These are phyloP conservation scores for Beauveria rudraprayagi DNA, from an alignment of 2,329 filamentous ascomycete genomes.

Conservation along the genomic window DNA sequence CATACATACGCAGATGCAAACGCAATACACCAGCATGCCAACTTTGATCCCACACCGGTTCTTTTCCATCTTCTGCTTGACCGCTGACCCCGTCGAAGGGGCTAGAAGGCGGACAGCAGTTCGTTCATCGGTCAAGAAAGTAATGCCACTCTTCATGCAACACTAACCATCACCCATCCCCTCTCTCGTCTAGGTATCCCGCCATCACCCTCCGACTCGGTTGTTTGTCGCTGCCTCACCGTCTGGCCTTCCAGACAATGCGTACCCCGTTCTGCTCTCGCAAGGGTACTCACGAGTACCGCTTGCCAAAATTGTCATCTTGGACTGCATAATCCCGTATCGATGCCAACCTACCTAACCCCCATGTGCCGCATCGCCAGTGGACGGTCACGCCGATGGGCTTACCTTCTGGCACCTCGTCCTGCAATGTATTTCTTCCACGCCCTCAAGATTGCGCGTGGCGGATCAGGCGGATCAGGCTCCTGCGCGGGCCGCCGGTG, in stretches of 20 bases:
- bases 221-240: background rate
- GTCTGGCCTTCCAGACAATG: background rate
- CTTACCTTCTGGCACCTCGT: background rate
- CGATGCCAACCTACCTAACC: background rate
- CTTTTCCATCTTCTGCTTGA: conserved; percentile 4
- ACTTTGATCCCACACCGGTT: conserved; percentile 8
- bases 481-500: conserved; percentile 7
- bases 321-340: background rate
- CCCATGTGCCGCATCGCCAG: background rate
- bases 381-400: background rate
- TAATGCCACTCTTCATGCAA: conserved; percentile 5
- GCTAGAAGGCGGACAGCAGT: conserved; percentile 1
- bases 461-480: conserved; percentile 11
- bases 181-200: background rate
- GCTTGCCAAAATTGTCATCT: background rate
- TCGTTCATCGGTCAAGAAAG: conserved; percentile 9
- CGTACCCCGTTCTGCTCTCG: background rate
- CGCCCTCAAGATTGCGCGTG: conserved; percentile 10
- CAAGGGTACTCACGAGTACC: background rate
- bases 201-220: background rate
- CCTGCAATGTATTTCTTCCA: conserved; percentile 2
- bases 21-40: background rate
- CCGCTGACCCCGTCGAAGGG: background rate
- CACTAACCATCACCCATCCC: background rate
- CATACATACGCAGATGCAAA: background rate